Conservation (phyloP, 2,329 filamentous ascomycete species). For the Sporothrix pseudoabietina region DNA sequence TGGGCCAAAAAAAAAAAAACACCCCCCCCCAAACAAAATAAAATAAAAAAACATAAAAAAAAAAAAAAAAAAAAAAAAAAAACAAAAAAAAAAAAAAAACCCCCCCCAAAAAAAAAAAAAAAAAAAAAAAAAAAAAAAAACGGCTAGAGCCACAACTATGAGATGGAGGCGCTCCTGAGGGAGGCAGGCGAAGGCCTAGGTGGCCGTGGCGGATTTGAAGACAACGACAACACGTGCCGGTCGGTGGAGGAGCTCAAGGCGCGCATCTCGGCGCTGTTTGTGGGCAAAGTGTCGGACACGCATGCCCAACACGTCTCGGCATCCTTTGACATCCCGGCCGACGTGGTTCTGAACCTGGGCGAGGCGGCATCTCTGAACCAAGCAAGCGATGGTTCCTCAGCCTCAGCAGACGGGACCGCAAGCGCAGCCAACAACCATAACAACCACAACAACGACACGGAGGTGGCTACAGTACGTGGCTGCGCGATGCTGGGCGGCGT, state of each 20-base stretch:
- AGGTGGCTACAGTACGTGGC: constrained; percentile 36
- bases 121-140: too few species aligned
- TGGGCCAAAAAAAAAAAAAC: too few species aligned
- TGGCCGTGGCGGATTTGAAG: constrained; percentile 32
- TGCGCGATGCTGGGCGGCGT: neutral
- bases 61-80: too few species aligned
- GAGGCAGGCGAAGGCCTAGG: constrained; percentile 36
- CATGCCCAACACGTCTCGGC: constrained; percentile 54
- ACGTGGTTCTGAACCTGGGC: constrained; percentile 46
- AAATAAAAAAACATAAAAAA: too few species aligned
- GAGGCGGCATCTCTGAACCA: neutral
- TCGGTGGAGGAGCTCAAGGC: constrained; percentile 52
- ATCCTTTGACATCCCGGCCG: constrained; percentile 51
- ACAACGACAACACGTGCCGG: constrained; percentile 39
- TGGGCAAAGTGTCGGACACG: constrained; percentile 49
- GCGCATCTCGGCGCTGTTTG: constrained; percentile 48
- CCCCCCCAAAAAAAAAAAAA: too few species aligned
- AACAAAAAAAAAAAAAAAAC: too few species aligned
- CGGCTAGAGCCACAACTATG: neutral
- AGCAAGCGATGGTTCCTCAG: too few species aligned
- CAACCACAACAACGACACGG: constrained; percentile 39
- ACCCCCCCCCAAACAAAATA: too few species aligned
- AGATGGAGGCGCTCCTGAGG: constrained; percentile 41
- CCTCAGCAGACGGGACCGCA: constrained; percentile 37
- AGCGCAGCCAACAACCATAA: constrained; percentile 42